These are phyloP conservation scores for Podaxis mareebaensis DNA, from an alignment of 768 basidiomycete genomes.

Conservation along the genomic window DNA sequence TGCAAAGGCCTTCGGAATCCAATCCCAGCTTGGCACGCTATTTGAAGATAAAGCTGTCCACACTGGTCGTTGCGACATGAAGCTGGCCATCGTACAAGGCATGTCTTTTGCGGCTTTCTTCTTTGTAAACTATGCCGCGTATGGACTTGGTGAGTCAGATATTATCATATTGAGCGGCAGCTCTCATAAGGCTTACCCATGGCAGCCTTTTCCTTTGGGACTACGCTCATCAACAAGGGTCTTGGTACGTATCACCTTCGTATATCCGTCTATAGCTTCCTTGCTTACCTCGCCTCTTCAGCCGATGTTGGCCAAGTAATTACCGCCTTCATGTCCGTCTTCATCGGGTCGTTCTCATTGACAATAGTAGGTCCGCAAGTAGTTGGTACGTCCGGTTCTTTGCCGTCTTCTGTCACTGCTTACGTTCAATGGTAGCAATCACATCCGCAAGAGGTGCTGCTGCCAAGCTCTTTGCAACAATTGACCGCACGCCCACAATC, in stretches of 20 bases:
- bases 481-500: slow-evolving; percentile 76
- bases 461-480: slow-evolving; percentile 79
- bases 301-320: slow-evolving; percentile 66
- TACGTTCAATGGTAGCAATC: slow-evolving; percentile 36
- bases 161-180: not conserved
- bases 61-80: slow-evolving; percentile 47
- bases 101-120: slow-evolving; percentile 64
- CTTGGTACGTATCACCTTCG: slow-evolving; percentile 36
- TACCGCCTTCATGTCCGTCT: slow-evolving; percentile 72
- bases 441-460: slow-evolving; percentile 72
- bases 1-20: slow-evolving; percentile 81
- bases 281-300: slow-evolving; percentile 19
- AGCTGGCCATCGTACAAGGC: slow-evolving; percentile 53
- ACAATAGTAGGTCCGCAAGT: slow-evolving; percentile 76
- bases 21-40: slow-evolving; percentile 50
- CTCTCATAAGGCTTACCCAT: not conserved
- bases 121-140: slow-evolving; percentile 68
- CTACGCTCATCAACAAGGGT: slow-evolving; percentile 64
- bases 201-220: slow-evolving; percentile 78
- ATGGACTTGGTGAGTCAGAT: slow-evolving; percentile 49
- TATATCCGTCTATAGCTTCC: not conserved
- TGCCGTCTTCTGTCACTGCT: slow-evolving; percentile 50
- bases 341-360: slow-evolving; percentile 83
- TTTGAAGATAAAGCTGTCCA: slow-evolving; percentile 59
- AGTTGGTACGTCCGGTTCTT: slow-evolving; percentile 42